phyloP scores from a whole-genome alignment of 2,329 filamentous ascomycete genomes.

The Aspergillus uvarum region DNA sequence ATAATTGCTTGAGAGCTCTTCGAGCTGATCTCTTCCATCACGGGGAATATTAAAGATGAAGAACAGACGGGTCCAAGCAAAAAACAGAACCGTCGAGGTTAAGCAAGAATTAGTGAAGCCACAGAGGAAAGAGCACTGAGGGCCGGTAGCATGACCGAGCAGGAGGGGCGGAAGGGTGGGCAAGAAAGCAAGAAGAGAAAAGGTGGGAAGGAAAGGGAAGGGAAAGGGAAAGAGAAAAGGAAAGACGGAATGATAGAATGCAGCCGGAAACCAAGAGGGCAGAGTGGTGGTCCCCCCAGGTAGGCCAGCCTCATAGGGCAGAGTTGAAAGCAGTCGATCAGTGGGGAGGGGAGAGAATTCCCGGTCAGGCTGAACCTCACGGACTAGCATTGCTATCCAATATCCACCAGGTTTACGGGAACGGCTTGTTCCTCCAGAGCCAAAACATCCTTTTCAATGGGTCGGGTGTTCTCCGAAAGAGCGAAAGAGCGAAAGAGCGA shows the following conservation, averaged over 20 bases:
- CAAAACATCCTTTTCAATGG: not conserved
- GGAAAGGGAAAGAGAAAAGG: not conserved
- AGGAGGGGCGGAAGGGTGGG: too few relatives aligned
- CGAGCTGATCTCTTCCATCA: not conserved
- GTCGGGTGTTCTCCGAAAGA: not conserved
- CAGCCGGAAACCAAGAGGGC: not conserved
- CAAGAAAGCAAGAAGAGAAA: not conserved
- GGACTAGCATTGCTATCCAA: not conserved
- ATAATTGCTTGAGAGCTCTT: not conserved
- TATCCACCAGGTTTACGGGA: not conserved
- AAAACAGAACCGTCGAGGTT: not conserved
- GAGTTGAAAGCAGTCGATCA: conserved; percentile 6
- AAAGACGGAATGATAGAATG: not conserved
- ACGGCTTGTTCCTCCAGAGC: not conserved
- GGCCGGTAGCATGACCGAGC: too few relatives aligned
- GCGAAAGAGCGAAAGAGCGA: too few relatives aligned
- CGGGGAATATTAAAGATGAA: not conserved
- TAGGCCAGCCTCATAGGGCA: conserved; percentile 3
- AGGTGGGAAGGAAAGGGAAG: not conserved
- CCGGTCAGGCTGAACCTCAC: conserved; percentile 5
- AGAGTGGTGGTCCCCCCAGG: conserved; percentile 1
- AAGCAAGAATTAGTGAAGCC: not conserved
- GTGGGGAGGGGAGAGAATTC: not conserved
- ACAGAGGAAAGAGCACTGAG: not conserved
- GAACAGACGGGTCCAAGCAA: not conserved